phyloP scores from a whole-genome alignment of 148 eudicot species.

The Rhododendron vialii region DNA sequence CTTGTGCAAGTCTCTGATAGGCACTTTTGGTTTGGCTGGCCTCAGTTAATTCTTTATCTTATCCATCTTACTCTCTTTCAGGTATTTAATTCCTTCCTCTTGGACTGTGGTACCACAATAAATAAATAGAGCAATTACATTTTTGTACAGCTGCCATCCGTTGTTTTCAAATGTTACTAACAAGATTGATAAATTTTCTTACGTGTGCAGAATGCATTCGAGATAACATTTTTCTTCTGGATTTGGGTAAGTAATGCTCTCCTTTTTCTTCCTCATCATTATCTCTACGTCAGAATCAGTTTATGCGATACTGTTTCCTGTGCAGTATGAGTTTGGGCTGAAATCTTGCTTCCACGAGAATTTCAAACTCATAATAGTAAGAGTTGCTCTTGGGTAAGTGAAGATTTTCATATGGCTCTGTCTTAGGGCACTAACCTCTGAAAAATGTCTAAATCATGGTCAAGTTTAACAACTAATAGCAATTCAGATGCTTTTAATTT shows the following conservation, averaged over 20 bases:
- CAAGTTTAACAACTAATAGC: background rate
- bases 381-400: constrained; percentile 71
- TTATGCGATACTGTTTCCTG: background rate
- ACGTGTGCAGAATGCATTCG: constrained; percentile 74
- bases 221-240: constrained; percentile 84
- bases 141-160: background rate
- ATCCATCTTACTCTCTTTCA: constrained; percentile 82
- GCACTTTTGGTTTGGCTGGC: constrained; percentile 84
- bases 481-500: background rate
- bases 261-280: background rate
- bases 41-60: constrained; percentile 61
- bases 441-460: background rate
- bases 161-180: background rate
- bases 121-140: too few species aligned
- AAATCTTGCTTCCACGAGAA: constrained; percentile 61
- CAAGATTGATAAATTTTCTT: background rate
- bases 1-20: constrained; percentile 82
- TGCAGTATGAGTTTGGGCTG: constrained; percentile 88
- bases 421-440: background rate
- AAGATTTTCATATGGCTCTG: background rate
- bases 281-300: background rate
- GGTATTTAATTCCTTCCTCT: constrained; percentile 32
- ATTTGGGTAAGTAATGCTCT: constrained; percentile 47
- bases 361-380: constrained; percentile 31
- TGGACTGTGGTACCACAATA: background rate